Evolutionary conservation across 2,329 filamentous ascomycete species (phyloP).

Genomic region (Xylaria digitata): DNA sequence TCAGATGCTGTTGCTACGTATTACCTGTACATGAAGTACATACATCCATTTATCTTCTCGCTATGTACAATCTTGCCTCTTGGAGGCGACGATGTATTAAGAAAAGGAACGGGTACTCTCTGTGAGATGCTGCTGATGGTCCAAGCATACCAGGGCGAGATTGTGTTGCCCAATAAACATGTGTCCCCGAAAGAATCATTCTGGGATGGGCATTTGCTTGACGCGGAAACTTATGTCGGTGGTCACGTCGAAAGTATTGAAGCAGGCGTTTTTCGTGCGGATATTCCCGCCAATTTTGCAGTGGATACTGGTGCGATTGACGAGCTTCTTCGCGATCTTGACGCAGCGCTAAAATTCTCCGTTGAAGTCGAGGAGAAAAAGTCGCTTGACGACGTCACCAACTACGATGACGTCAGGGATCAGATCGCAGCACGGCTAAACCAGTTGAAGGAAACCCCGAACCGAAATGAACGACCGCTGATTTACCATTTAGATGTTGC

Average conservation of each 20-base stretch:
- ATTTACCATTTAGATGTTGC: constrained; percentile 99
- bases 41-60: constrained; percentile 99
- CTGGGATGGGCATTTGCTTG: constrained; percentile 94
- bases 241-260: constrained; percentile 99
- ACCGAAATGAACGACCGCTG: constrained; percentile 83
- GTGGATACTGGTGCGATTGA: constrained; percentile 91
- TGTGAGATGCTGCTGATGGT: constrained; percentile 99
- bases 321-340: constrained; percentile 85
- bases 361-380: constrained; percentile 87
- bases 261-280: constrained; percentile 93
- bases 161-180: constrained; percentile 96
- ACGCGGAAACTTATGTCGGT: constrained; percentile 97
- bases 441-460: constrained; percentile 82
- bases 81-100: constrained; percentile 88
- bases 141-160: constrained; percentile 91
- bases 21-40: constrained; percentile 99
- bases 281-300: constrained; percentile 94
- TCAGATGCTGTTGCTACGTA: constrained; percentile 99
- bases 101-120: constrained; percentile 97
- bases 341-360: constrained; percentile 89
- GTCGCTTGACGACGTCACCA: constrained; percentile 79
- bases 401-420: constrained; percentile 85
- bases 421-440: constrained; percentile 80
- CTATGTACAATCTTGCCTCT: constrained; percentile 96
- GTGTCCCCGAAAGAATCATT: constrained; percentile 90